A percentile compares a stretch with the other conserved stretches of the same genome.
Conservation (phyloP, 2,329 filamentous ascomycete species). For the Epichloe elymi region DNA sequence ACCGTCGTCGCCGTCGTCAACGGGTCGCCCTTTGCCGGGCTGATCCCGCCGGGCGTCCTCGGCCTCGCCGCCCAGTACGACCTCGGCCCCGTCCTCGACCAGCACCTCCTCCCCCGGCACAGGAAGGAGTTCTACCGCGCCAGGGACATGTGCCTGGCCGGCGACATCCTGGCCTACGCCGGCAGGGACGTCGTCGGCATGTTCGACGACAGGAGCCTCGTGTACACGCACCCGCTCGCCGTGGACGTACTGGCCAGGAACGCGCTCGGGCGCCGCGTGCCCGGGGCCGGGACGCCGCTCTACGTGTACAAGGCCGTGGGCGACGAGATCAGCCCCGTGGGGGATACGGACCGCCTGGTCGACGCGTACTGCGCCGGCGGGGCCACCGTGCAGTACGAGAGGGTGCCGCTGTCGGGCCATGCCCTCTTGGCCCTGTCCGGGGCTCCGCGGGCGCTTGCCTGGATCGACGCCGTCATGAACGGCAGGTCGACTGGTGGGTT, state of each 20-base stretch:
- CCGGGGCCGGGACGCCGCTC: not conserved
- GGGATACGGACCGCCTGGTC: not conserved
- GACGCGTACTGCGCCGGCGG: not conserved
- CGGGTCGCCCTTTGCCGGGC: constrained; percentile 7
- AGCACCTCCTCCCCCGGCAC: constrained; percentile 11
- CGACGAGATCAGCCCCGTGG: constrained; percentile 1
- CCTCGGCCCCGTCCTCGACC: constrained; percentile 5
- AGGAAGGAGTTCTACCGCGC: constrained; percentile 18
- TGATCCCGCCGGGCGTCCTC: constrained; percentile 12
- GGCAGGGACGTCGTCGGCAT: constrained; percentile 25
- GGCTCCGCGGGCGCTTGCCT: not conserved
- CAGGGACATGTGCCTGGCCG: constrained; percentile 13
- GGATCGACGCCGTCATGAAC: not conserved
- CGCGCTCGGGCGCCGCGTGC: not conserved
- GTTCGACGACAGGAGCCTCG: constrained; percentile 18
- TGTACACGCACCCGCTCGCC: not conserved
- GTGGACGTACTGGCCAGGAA: not conserved
- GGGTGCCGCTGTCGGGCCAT: not conserved
- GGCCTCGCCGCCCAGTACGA: constrained; percentile 13
- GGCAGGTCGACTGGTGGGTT: not conserved
- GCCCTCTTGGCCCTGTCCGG: not conserved
- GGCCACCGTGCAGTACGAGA: not conserved
- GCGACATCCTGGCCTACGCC: constrained; percentile 15
- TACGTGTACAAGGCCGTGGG: not conserved
- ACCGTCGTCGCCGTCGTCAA: constrained; percentile 9